phyloP scores from a whole-genome alignment of 306 rosid genomes.

The Corylus americana region DNA sequence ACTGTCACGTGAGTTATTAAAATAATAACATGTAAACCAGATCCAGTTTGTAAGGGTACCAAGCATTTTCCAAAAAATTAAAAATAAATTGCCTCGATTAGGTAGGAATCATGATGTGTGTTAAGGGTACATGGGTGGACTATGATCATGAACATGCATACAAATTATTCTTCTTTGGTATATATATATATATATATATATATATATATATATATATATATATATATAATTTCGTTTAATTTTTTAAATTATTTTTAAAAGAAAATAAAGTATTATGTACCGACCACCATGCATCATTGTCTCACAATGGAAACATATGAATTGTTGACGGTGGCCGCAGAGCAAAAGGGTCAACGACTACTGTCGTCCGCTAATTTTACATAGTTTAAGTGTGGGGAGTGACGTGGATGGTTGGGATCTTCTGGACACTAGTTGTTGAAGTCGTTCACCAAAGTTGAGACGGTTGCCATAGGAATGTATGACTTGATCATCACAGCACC shows the following conservation, averaged over 20 bases:
- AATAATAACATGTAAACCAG: too few relatives aligned
- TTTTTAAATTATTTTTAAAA: too few relatives aligned
- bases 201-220: too few relatives aligned
- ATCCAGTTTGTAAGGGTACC: too few relatives aligned
- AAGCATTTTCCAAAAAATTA: too few relatives aligned
- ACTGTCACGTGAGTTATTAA: too few relatives aligned
- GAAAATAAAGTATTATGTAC: not conserved
- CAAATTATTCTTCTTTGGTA: too few relatives aligned
- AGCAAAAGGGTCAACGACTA: not conserved
- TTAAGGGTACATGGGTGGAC: not conserved
- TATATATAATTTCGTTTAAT: too few relatives aligned
- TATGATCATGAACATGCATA: too few relatives aligned
- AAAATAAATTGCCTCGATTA: not conserved
- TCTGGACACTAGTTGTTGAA: slow-evolving; percentile 31
- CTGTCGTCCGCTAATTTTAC: slow-evolving; percentile 21
- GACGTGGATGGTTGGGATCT: slow-evolving; percentile 18
- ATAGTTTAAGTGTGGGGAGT: not conserved
- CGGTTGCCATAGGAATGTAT: slow-evolving; percentile 21
- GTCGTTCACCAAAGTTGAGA: slow-evolving; percentile 39
- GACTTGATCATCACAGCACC: slow-evolving; percentile 32
- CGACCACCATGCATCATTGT: not conserved
- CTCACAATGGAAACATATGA: too few relatives aligned
- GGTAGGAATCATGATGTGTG: not conserved
- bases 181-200: too few relatives aligned
- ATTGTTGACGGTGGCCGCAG: too few relatives aligned